Base-by-base conservation (phyloP, 192 early-diverging fungal genomes). In the Lobosporangium transversale region DNA sequence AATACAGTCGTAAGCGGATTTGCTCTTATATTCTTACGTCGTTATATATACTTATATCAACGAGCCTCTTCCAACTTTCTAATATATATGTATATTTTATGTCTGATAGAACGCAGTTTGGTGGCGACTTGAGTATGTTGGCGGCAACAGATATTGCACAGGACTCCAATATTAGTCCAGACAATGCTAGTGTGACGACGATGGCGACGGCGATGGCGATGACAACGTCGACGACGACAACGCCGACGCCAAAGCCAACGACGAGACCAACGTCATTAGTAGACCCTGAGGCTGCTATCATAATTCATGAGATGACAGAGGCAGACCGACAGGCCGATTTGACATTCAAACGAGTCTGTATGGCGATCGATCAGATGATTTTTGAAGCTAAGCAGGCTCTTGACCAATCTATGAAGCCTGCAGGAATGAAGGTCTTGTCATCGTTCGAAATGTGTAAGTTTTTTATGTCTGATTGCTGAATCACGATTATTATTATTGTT, bases 381-480 rank as follows among this genome's bases (percentile, higher is more conserved):
- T 76, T 54, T 62, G 73, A 76, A 43, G 73, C 64, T 5, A 59
- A 56, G 21, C 73, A 76, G 14, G 73, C 73, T 4, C 30, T 76
- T 2, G 73, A 76, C 53, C 63, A 76, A 21, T 76, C 73, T 17
- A 52, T 48, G 2, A 66, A 62, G 32, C 52, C 52, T 3, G 36
- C 73, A n/a, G 73, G 73, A 17, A 65, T 76, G 47, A 76, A 76
- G 37, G 73, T 76, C 37, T 33, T 76, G 23, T 67, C 73, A 1
- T 67, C 64, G 3, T 76, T 67, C 30, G 73, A 76, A 44, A 67
- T 76, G 65, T 58, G 73, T 76, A 67, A 62, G 73, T 53, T 17
- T 29, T 43, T 62, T 27, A 3, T 37, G 4, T 42, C 17, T 42
- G 21, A 5, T 26, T 50, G n/a, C 15, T 45, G 37, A 8, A 35